Conservation (phyloP, 2,329 filamentous ascomycete species). For the Fusarium beomiforme region DNA sequence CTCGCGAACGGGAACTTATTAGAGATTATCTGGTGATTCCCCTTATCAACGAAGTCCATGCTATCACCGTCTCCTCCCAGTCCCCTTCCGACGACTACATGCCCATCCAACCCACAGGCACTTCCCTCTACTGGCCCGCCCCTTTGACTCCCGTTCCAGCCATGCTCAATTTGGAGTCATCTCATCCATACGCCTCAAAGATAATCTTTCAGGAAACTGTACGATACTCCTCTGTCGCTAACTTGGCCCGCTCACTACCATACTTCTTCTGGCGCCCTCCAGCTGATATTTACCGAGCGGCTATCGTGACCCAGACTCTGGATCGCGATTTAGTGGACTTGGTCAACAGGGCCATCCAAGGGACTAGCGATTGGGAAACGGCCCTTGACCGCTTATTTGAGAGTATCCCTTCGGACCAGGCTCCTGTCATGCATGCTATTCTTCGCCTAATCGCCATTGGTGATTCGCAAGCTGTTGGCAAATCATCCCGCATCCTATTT, state of each 20-base stretch:
- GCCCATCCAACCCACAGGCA: constrained; percentile 31
- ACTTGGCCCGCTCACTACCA: constrained; percentile 46
- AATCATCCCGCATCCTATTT: constrained; percentile 46
- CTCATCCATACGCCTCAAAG: constrained; percentile 35
- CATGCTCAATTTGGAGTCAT: constrained; percentile 25
- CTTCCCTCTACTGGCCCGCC: constrained; percentile 38
- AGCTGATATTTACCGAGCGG: constrained; percentile 40
- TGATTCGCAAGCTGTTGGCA: constrained; percentile 43
- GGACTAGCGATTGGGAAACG: constrained; percentile 13
- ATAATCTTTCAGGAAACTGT: constrained; percentile 35
- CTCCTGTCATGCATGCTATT: constrained; percentile 41
- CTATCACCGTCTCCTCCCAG: constrained; percentile 32
- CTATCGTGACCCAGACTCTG: constrained; percentile 32
- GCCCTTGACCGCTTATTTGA: constrained; percentile 31
- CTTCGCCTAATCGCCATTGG: constrained; percentile 48
- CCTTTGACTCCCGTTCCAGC: constrained; percentile 43
- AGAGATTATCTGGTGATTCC: constrained; percentile 29
- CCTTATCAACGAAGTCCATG: constrained; percentile 42
- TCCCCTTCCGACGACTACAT: background rate
- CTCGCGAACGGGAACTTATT: constrained; percentile 30
- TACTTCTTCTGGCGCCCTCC: constrained; percentile 54
- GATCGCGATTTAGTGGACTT: constrained; percentile 32
- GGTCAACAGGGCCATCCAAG: constrained; percentile 39
- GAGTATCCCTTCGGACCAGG: constrained; percentile 23
- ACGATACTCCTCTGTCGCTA: constrained; percentile 35